Evolutionary conservation across 345 rosid species (phyloP).

Genomic region (Corymbia maculata): DNA sequence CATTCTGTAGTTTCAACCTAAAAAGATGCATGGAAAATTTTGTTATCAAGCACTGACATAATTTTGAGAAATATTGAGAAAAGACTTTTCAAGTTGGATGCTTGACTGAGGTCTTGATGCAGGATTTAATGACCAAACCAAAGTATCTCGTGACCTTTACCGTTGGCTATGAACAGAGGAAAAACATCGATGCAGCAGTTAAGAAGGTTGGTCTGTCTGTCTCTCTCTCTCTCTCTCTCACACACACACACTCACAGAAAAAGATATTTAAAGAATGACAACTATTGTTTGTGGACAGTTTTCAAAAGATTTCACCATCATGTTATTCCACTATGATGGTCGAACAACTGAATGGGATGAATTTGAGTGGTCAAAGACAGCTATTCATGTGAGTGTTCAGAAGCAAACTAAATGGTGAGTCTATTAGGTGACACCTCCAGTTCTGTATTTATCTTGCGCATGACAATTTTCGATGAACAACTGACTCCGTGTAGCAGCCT

Average conservation of each 20-base stretch:
- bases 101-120: conserved; percentile 30
- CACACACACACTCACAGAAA: not conserved
- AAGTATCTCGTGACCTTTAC: conserved; percentile 88
- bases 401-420: conserved; percentile 94
- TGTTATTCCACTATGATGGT: conserved; percentile 93
- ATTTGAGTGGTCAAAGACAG: conserved; percentile 90
- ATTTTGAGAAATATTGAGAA: not conserved
- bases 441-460: not conserved
- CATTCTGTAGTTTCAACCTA: not conserved
- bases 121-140: conserved; percentile 58
- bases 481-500: not conserved
- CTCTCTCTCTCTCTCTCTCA: not conserved
- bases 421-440: not conserved
- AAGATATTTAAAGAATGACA: not conserved
- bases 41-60: not conserved
- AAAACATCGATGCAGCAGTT: conserved; percentile 72
- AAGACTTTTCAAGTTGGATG: not conserved
- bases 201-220: conserved; percentile 43
- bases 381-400: conserved; percentile 72
- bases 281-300: conserved; percentile 36
- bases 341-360: conserved; percentile 81
- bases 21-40: not conserved
- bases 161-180: conserved; percentile 73
- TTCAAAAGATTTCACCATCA: conserved; percentile 78
- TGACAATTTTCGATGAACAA: not conserved